Conservation (phyloP, 148 eudicot species). For the Camellia sinensis region DNA sequence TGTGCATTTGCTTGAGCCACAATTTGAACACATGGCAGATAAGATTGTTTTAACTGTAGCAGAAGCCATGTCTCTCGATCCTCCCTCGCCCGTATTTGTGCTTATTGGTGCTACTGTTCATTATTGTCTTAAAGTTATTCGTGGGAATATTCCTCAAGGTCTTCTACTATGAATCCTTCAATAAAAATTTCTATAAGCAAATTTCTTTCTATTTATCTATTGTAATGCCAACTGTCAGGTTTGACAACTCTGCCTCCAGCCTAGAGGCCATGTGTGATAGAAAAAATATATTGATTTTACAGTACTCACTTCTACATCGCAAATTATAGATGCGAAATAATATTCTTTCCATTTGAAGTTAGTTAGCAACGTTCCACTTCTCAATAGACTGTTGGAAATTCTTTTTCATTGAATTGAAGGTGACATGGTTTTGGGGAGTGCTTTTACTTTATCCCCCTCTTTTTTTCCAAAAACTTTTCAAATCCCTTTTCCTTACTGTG, state of each 20-base stretch:
- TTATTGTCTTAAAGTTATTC: conserved; percentile 70
- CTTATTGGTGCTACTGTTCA: conserved; percentile 76
- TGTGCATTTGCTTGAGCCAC: conserved; percentile 71
- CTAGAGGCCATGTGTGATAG: too few relatives aligned
- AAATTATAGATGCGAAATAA: neutral
- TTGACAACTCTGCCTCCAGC: too few relatives aligned
- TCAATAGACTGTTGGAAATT: neutral
- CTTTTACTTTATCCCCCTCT: neutral
- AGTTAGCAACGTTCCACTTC: neutral
- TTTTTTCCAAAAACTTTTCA: neutral
- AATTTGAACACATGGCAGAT: conserved; percentile 53
- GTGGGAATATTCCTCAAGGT: conserved; percentile 78
- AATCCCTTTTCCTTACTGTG: neutral
- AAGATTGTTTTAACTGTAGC: conserved; percentile 81
- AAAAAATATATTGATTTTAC: neutral
- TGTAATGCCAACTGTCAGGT: too few relatives aligned
- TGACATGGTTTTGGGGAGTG: neutral
- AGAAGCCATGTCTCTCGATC: conserved; percentile 92
- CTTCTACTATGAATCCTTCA: neutral
- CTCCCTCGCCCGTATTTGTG: conserved; percentile 88
- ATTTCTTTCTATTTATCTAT: too few relatives aligned
- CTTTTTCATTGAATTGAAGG: neutral
- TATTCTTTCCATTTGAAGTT: neutral
- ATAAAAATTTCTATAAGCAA: neutral
- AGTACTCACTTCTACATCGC: neutral